Percentiles rank a stretch among this genome's conserved stretches.
Conservation (phyloP, 495 filamentous ascomycete genomes). For the Penicilliopsis zonata region DNA sequence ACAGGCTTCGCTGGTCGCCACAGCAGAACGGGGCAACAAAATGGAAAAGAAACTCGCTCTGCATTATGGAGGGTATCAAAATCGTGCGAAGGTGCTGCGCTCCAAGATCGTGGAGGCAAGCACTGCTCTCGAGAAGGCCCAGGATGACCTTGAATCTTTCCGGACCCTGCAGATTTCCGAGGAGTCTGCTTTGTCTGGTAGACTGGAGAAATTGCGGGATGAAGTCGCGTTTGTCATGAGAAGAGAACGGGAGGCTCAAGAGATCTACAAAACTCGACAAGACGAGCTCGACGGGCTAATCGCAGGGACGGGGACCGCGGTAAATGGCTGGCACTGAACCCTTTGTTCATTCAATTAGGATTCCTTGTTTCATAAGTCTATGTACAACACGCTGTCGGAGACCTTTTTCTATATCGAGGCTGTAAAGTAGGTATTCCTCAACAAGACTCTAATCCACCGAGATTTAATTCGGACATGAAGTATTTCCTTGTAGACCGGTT, state of each 20-base stretch:
- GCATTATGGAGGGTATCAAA: conserved; percentile 81
- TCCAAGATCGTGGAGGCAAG: conserved; percentile 72
- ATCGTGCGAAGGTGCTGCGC: conserved; percentile 68
- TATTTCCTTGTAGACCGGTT: no score
- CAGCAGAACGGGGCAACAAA: conserved; percentile 70
- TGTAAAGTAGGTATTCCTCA: no score
- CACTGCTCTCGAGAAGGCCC: conserved; percentile 62
- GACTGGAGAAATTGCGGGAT: conserved; percentile 65
- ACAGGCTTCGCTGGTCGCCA: conserved; percentile 55
- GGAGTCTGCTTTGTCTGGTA: conserved; percentile 54
- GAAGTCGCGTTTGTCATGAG: conserved; percentile 74
- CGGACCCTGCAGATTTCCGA: conserved; percentile 66
- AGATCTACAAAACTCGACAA: conserved; percentile 60
- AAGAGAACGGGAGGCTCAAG: conserved; percentile 83
- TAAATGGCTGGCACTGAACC: conserved; percentile 34
- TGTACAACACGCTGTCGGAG: no score
- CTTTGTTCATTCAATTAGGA: no score
- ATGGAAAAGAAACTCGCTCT: conserved; percentile 87
- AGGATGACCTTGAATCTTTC: conserved; percentile 61
- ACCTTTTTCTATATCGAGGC: no score
- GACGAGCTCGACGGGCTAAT: conserved; percentile 64
- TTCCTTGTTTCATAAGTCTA: no score
- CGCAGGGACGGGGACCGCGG: conserved; percentile 19
- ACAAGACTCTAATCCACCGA: no score
- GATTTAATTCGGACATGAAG: no score